A percentile compares a stretch with the other conserved stretches of the same genome.
Evolutionary conservation across 2,329 filamentous ascomycete species (phyloP).

Genomic region (Dryadomyces quercivorus): DNA sequence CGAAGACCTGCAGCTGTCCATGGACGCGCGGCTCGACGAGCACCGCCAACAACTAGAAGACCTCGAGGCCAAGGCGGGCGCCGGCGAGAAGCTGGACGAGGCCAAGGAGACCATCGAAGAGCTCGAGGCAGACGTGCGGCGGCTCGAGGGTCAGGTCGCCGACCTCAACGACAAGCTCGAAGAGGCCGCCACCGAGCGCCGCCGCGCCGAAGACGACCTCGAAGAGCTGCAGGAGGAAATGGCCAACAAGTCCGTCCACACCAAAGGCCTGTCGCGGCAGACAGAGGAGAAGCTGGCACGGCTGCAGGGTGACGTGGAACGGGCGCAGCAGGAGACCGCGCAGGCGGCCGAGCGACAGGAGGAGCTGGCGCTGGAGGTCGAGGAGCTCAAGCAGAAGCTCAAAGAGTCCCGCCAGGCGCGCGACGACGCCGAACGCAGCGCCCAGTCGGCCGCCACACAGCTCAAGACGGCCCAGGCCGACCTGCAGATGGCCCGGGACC

Average conservation of each 20-base stretch:
- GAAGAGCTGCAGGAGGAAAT: constrained; percentile 64
- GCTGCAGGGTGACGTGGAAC: constrained; percentile 54
- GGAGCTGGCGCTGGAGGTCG: constrained; percentile 33
- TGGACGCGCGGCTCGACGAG: constrained; percentile 46
- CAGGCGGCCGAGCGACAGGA: constrained; percentile 39
- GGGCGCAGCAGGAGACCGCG: constrained; percentile 33
- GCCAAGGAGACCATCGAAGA: constrained; percentile 47
- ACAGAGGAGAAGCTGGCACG: constrained; percentile 58
- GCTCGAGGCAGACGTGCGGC: constrained; percentile 41
- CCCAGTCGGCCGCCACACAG: constrained; percentile 31
- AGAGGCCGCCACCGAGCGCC: constrained; percentile 39
- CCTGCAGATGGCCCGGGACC: constrained; percentile 41
- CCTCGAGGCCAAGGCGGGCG: constrained; percentile 44
- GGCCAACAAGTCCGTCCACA: constrained; percentile 65
- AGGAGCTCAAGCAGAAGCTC: constrained; percentile 30
- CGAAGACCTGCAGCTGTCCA: constrained; percentile 38
- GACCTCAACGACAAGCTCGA: constrained; percentile 42
- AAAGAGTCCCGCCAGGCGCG: constrained; percentile 31
- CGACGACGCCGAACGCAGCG: constrained; percentile 24
- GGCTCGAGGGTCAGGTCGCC: constrained; percentile 40
- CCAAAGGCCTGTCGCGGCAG: constrained; percentile 62
- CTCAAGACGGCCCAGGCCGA: constrained; percentile 47
- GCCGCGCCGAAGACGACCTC: constrained; percentile 45
- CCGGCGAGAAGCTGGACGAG: constrained; percentile 39
- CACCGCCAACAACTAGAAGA: constrained; percentile 37